phyloP scores from a whole-genome alignment of 192 early-diverging fungal species.

The Linnemannia schmuckeri region DNA sequence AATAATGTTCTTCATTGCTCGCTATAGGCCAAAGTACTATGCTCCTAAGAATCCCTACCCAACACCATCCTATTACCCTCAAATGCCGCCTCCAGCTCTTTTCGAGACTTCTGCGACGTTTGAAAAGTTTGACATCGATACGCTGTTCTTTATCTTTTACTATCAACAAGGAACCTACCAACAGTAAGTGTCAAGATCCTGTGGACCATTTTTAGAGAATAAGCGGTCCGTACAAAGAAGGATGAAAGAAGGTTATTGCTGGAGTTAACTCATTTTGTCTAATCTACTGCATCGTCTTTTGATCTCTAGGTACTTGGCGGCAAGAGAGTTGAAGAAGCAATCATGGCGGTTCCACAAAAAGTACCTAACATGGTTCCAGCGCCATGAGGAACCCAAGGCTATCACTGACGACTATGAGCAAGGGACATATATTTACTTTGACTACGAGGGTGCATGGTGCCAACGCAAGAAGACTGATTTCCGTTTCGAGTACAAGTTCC shows the following conservation, averaged over 20 bases:
- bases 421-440: conserved; percentile 98
- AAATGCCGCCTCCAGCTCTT: conserved; percentile 77
- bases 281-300: background rate
- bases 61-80: conserved; percentile 94
- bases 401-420: conserved; percentile 98
- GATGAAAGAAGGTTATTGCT: background rate
- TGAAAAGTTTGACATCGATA: conserved; percentile 94
- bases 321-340: conserved; percentile 94
- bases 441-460: conserved; percentile 98
- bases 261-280: background rate
- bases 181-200: conserved; percentile 73
- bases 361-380: conserved; percentile 98
- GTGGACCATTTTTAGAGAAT: conserved; percentile 65
- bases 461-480: conserved; percentile 96
- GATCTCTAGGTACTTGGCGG: conserved; percentile 82
- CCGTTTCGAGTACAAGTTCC: conserved; percentile 88
- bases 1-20: background rate
- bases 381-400: conserved; percentile 94
- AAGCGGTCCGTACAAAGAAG: conserved; percentile 57
- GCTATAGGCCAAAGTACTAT: conserved; percentile 76
- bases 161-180: conserved; percentile 97
- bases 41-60: conserved; percentile 80
- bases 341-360: conserved; percentile 99
- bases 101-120: conserved; percentile 89
- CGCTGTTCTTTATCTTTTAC: conserved; percentile 98